A percentile compares a stretch with the other conserved stretches of the same genome.
Conservation (phyloP, 331 rosid species). For the Spiraea crenata region DNA sequence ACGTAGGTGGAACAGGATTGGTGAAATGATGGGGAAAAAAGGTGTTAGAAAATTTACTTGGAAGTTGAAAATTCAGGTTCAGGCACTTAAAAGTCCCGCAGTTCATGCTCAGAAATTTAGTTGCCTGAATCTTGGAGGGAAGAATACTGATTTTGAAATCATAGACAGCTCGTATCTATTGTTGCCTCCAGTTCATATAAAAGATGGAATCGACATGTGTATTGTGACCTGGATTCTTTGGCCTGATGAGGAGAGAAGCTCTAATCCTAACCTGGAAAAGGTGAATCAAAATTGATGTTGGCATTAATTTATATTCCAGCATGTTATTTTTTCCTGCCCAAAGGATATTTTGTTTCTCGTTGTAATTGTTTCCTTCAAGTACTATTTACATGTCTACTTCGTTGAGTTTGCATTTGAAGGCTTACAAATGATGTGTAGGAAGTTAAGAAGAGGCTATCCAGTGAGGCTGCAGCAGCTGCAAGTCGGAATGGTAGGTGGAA, state of each 20-base stretch:
- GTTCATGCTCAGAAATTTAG: constrained; percentile 73
- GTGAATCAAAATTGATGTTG: constrained; percentile 33
- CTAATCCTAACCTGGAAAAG: constrained; percentile 88
- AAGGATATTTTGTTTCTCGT: not conserved
- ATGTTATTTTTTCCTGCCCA: not conserved
- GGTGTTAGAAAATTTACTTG: constrained; percentile 71
- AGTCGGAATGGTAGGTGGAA: constrained; percentile 85
- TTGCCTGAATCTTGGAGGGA: constrained; percentile 43
- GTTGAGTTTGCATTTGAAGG: constrained; percentile 14
- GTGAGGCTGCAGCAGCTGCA: constrained; percentile 80
- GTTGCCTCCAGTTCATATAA: constrained; percentile 52
- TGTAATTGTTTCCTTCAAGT: constrained; percentile 1
- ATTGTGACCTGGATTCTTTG: constrained; percentile 89
- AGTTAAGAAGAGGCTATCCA: constrained; percentile 81
- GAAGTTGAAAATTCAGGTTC: constrained; percentile 90
- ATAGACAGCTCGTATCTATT: constrained; percentile 59
- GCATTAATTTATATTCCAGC: not conserved
- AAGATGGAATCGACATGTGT: constrained; percentile 71
- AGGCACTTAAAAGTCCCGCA: constrained; percentile 71
- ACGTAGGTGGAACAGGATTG: constrained; percentile 73
- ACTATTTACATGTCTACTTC: constrained; percentile 18
- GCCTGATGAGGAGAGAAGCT: constrained; percentile 95
- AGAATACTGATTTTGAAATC: constrained; percentile 49
- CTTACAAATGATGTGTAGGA: constrained; percentile 48
- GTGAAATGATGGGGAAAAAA: constrained; percentile 55